Evolutionary conservation across 1,284 basidiomycete genomes (phyloP).

Genomic region (Puccinia novopanici): DNA sequence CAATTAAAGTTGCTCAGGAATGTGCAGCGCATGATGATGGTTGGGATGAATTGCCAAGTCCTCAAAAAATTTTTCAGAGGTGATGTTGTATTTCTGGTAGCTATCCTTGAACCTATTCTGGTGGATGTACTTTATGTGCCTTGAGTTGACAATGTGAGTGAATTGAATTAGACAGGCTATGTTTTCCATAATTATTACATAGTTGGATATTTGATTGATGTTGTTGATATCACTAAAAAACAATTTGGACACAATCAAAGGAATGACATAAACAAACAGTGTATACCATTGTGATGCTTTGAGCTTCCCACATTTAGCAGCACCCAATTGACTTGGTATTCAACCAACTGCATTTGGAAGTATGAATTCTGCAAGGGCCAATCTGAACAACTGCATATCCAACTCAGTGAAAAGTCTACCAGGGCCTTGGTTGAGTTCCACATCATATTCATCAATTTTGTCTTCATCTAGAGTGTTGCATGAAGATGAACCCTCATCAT

Average conservation of each 20-base stretch:
- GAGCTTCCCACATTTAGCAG: conserved; percentile 23
- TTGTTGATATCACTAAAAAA: neutral
- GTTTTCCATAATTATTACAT: conserved; percentile 8
- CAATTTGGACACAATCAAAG: conserved; percentile 12
- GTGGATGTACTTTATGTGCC: neutral
- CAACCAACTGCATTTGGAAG: neutral
- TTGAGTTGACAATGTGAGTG: conserved; percentile 37
- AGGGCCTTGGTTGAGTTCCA: conserved; percentile 12
- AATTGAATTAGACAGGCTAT: conserved; percentile 44
- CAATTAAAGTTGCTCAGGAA: neutral
- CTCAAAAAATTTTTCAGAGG: neutral
- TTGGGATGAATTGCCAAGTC: neutral
- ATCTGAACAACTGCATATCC: neutral
- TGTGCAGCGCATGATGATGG: conserved; percentile 9
- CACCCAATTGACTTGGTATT: neutral
- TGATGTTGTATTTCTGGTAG: neutral
- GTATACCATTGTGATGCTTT: conserved; percentile 31
- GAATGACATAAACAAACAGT: conserved; percentile 25
- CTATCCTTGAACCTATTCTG: neutral
- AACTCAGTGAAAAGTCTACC: conserved; percentile 17
- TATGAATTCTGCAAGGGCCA: neutral
- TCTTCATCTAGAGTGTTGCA: neutral
- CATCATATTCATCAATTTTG: neutral
- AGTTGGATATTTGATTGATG: conserved; percentile 7
- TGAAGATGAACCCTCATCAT: neutral